Evolutionary conservation across 2,329 filamentous ascomycete genomes (phyloP).

Genomic region (Atkinsonella texensis): DNA sequence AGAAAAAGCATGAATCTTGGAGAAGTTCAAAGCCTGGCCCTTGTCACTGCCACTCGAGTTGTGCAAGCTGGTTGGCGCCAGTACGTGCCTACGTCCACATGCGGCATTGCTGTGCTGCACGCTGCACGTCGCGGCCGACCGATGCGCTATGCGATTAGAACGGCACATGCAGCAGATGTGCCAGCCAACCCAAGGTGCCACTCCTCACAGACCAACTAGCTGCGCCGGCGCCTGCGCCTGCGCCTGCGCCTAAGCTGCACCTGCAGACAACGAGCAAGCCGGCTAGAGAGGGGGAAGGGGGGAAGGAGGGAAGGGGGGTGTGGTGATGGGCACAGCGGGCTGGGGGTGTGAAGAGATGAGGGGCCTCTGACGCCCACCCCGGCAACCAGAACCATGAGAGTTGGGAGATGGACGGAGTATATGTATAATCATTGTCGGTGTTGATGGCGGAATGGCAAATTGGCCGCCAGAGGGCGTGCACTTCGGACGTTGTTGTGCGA

Average conservation of each 20-base stretch:
- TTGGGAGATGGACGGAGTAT: too few relatives aligned
- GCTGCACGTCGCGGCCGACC: background rate
- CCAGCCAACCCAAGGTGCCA: background rate
- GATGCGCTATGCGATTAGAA: background rate
- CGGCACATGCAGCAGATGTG: background rate
- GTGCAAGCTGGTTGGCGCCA: background rate
- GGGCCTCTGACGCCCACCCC: too few relatives aligned
- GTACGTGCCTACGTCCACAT: background rate
- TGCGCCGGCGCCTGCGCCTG: background rate
- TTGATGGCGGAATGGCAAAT: background rate
- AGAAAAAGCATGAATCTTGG: background rate
- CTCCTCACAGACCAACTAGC: background rate
- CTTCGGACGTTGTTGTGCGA: background rate
- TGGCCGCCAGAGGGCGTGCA: too few relatives aligned
- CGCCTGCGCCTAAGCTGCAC: background rate
- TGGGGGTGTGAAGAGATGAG: background rate
- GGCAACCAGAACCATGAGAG: too few relatives aligned
- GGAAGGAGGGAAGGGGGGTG: background rate
- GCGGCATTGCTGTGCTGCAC: background rate
- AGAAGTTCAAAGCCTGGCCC: conserved; percentile 1
- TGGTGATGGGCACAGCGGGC: background rate
- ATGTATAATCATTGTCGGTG: too few relatives aligned
- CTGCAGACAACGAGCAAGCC: background rate
- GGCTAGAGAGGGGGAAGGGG: background rate
- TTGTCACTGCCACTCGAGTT: background rate